Conservation (phyloP, 176 grass and related monocot species). For the Oryza glaberrima region DNA sequence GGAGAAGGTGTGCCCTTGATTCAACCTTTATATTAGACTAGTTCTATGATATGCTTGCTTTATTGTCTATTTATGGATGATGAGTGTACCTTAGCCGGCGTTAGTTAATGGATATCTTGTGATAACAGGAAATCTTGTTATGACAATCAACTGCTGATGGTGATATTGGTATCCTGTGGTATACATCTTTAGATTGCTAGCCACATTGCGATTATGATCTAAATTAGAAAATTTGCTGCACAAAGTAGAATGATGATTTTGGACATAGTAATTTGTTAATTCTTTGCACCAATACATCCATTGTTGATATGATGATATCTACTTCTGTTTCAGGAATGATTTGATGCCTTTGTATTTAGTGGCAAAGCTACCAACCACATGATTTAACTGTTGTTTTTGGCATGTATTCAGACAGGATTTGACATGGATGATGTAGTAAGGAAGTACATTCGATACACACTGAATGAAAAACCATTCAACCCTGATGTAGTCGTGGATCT, state of each 20-base stretch:
- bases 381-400: conserved; percentile 27
- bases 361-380: conserved; percentile 7
- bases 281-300: neutral
- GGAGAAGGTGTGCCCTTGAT: conserved; percentile 61
- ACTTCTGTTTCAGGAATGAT: conserved; percentile 8
- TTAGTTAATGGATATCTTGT: no score
- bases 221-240: conserved; percentile 7
- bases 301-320: conserved; percentile 9
- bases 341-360: neutral
- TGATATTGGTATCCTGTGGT: neutral
- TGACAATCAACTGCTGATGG: neutral
- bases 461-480: conserved; percentile 94
- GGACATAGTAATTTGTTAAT: conserved; percentile 21
- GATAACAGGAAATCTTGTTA: neutral
- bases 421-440: conserved; percentile 88
- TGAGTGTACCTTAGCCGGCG: no score
- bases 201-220: neutral
- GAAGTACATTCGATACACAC: conserved; percentile 90
- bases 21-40: conserved; percentile 4
- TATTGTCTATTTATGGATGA: conserved; percentile 19
- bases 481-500: conserved; percentile 71
- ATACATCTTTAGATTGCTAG: conserved; percentile 20
- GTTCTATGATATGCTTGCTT: neutral
- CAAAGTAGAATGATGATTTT: conserved; percentile 31
- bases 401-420: conserved; percentile 80